Conservation (phyloP, 768 basidiomycete genomes). For the Tylopilus cervinicoccineus region DNA sequence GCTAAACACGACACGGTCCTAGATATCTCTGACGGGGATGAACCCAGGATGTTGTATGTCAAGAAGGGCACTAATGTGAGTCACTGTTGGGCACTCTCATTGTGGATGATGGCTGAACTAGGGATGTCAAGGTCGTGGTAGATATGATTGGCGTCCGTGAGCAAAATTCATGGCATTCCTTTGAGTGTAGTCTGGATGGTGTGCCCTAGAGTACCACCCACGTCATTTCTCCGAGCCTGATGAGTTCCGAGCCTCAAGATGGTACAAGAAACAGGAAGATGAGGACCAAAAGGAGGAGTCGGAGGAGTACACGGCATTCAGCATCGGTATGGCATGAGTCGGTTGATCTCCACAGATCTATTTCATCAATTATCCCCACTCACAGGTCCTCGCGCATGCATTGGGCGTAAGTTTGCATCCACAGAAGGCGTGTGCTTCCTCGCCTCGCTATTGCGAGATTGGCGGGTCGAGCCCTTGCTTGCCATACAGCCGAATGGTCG, state of each 20-base stretch:
- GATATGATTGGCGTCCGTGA: slow-evolving; percentile 30
- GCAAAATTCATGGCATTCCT: slow-evolving; percentile 1
- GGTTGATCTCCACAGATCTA: neutral
- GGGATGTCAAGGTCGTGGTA: slow-evolving; percentile 17
- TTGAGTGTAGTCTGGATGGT: neutral
- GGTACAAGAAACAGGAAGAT: slow-evolving; percentile 27
- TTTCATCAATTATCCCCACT: neutral
- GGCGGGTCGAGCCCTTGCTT: slow-evolving; percentile 46
- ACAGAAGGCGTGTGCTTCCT: slow-evolving; percentile 52
- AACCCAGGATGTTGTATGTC: slow-evolving; percentile 17
- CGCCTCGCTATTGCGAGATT: slow-evolving; percentile 48
- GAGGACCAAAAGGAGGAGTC: slow-evolving; percentile 4
- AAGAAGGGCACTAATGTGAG: slow-evolving; percentile 24
- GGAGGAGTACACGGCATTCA: slow-evolving; percentile 25
- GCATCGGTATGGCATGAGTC: slow-evolving; percentile 14
- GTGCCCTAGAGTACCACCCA: slow-evolving; percentile 33
- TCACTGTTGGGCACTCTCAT: too few species aligned
- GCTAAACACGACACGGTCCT: slow-evolving; percentile 25
- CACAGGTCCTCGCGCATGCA: slow-evolving; percentile 46
- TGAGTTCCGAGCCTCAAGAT: slow-evolving; percentile 35
- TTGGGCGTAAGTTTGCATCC: slow-evolving; percentile 54
- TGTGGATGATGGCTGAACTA: neutral
- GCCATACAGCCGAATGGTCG: slow-evolving; percentile 7
- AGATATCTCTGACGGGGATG: slow-evolving; percentile 14
- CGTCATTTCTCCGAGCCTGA: slow-evolving; percentile 35